Conservation (phyloP, 2,329 filamentous ascomycete genomes). For the Colletotrichum neosansevieriae region DNA sequence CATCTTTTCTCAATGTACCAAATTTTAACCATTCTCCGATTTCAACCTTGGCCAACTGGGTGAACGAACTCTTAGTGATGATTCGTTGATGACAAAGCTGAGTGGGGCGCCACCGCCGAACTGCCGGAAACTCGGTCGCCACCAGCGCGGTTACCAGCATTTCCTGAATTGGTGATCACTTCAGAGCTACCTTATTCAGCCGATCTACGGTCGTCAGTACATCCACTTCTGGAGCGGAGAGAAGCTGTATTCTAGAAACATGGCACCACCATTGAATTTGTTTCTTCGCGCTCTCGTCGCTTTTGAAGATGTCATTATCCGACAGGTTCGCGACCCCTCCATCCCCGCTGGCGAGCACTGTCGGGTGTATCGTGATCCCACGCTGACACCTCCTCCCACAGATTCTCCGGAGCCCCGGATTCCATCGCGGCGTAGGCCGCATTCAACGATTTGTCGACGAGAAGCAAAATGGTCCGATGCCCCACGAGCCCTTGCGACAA, state of each 20-base stretch:
- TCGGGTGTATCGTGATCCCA: neutral
- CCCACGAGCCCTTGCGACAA: conserved; percentile 62
- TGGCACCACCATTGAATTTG: conserved; percentile 33
- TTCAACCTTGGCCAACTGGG: too few relatives aligned
- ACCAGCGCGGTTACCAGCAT: neutral
- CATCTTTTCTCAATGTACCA: too few relatives aligned
- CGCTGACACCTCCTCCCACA: conserved; percentile 41
- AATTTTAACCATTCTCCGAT: too few relatives aligned
- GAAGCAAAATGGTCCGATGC: conserved; percentile 60
- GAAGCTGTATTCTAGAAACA: neutral
- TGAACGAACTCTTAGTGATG: neutral
- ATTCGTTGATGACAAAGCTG: conserved; percentile 33
- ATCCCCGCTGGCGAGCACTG: neutral
- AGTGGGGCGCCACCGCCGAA: neutral
- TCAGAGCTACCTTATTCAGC: too few relatives aligned
- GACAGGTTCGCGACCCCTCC: conserved; percentile 18
- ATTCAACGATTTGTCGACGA: conserved; percentile 65
- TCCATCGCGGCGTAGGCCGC: conserved; percentile 65
- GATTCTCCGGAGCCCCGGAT: conserved; percentile 64
- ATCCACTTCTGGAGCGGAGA: neutral
- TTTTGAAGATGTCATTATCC: conserved; percentile 37
- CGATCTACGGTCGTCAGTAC: too few relatives aligned
- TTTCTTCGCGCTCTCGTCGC: conserved; percentile 34
- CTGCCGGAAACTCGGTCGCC: conserved; percentile 10
- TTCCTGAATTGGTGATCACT: neutral